These are phyloP conservation scores for Sclerotinia minor DNA, from an alignment of 2,329 filamentous ascomycete species.

Conservation along the genomic window DNA sequence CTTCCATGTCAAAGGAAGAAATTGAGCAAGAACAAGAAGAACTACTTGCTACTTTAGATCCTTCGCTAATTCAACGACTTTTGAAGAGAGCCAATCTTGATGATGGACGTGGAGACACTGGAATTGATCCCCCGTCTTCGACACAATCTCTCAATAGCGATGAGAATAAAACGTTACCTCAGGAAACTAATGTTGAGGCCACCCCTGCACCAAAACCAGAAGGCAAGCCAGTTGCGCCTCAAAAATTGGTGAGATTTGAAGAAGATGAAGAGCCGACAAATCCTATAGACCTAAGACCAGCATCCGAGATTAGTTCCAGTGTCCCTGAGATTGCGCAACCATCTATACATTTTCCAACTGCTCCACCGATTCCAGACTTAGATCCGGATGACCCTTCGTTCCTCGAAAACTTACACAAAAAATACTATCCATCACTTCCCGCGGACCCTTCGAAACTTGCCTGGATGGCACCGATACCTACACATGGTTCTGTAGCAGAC, in stretches of 20 bases:
- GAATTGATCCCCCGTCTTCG: constrained; percentile 30
- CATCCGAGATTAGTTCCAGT: constrained; percentile 48
- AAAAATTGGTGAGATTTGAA: constrained; percentile 45
- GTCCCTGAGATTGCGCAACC: constrained; percentile 56
- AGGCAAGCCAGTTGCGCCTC: constrained; percentile 42
- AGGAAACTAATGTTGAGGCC: constrained; percentile 13
- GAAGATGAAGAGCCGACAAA: constrained; percentile 45
- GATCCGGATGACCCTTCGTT: constrained; percentile 83
- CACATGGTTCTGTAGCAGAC: constrained; percentile 63
- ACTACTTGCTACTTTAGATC: constrained; percentile 74
- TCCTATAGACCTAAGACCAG: constrained; percentile 46
- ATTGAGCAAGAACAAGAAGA: constrained; percentile 80
- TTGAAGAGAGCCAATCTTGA: constrained; percentile 49
- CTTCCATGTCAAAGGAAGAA: constrained; percentile 76
- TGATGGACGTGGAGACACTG: constrained; percentile 41
- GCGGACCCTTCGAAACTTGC: constrained; percentile 82
- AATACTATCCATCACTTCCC: constrained; percentile 89
- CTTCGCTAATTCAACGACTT: constrained; percentile 73
- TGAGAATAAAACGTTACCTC: constrained; percentile 9
- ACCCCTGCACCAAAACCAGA: constrained; percentile 33
- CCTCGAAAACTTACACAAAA: constrained; percentile 78
- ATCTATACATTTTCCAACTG: constrained; percentile 45
- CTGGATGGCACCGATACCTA: constrained; percentile 80
- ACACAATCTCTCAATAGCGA: neutral
- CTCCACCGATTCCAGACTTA: constrained; percentile 64